These are phyloP conservation scores for Hygrocybe punicea DNA, from an alignment of 768 basidiomycete species.

Conservation along the genomic window DNA sequence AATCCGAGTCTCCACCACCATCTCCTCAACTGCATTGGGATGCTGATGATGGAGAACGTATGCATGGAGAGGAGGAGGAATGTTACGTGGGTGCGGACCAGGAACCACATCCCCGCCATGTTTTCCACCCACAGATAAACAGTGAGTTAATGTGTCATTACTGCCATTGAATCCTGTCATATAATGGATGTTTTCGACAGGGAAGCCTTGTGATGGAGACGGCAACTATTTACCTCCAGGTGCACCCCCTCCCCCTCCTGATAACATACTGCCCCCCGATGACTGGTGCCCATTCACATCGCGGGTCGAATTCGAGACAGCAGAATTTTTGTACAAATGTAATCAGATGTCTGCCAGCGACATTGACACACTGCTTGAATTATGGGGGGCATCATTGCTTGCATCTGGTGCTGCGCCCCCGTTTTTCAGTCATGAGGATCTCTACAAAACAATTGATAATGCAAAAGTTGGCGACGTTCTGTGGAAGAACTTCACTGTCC, in stretches of 20 bases:
- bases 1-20: too few species aligned
- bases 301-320: not conserved
- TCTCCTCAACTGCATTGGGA: too few species aligned
- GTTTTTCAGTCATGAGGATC: conserved; percentile 18
- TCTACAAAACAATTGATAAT: conserved; percentile 25
- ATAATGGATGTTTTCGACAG: not conserved
- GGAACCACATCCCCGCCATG: not conserved
- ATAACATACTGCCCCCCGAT: not conserved
- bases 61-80: too few species aligned
- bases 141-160: not conserved
- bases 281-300: not conserved
- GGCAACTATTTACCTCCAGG: conserved; percentile 1
- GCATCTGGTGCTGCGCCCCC: conserved; percentile 12
- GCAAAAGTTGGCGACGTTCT: conserved; percentile 21
- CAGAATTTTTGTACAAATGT: conserved; percentile 1
- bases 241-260: not conserved
- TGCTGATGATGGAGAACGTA: too few species aligned
- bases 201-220: not conserved
- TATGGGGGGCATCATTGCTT: conserved; percentile 1
- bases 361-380: not conserved
- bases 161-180: not conserved
- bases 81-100: too few species aligned
- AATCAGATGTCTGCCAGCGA: conserved; percentile 3
- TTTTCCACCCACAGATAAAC: not conserved
- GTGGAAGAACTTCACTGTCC: conserved; percentile 24